Conservation (phyloP, 306 rosid genomes). For the Trifolium pratense region DNA sequence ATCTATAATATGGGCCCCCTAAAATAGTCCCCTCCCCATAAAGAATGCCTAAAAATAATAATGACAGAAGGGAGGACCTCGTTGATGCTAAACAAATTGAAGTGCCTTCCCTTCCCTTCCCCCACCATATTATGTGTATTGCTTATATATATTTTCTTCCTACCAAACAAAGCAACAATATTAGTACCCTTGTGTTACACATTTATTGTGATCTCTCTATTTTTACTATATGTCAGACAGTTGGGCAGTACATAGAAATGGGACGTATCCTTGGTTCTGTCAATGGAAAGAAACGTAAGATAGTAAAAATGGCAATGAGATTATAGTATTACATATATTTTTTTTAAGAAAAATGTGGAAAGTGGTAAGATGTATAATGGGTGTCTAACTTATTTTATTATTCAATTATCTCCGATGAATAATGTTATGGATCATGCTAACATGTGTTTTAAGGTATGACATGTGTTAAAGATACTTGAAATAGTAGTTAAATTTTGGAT, state of each 20-base stretch:
- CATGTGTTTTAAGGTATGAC: no score
- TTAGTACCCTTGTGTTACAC: constrained; percentile 15
- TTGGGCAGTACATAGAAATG: constrained; percentile 28
- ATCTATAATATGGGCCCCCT: constrained; percentile 30
- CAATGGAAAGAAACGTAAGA: constrained; percentile 6
- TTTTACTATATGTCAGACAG: constrained; percentile 10
- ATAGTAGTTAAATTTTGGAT: no score
- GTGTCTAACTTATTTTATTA: no score
- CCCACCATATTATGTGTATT: constrained; percentile 23
- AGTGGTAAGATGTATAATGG: no score
- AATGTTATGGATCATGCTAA: no score
- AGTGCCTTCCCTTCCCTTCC: constrained; percentile 37
- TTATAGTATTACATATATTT: background rate
- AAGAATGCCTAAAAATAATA: constrained; percentile 32
- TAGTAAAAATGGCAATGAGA: constrained; percentile 12
- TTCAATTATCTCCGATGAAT: no score
- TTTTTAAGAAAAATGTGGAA: no score
- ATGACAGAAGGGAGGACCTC: constrained; percentile 22
- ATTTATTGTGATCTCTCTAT: constrained; percentile 22
- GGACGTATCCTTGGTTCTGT: constrained; percentile 13
- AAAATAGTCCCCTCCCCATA: constrained; percentile 10
- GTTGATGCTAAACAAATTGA: constrained; percentile 18
- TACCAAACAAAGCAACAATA: constrained; percentile 39
- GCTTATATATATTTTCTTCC: constrained; percentile 5
- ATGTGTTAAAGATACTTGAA: no score